These are phyloP conservation scores for Chalciporus chontae DNA, from an alignment of 768 basidiomycete genomes.

Conservation along the genomic window DNA sequence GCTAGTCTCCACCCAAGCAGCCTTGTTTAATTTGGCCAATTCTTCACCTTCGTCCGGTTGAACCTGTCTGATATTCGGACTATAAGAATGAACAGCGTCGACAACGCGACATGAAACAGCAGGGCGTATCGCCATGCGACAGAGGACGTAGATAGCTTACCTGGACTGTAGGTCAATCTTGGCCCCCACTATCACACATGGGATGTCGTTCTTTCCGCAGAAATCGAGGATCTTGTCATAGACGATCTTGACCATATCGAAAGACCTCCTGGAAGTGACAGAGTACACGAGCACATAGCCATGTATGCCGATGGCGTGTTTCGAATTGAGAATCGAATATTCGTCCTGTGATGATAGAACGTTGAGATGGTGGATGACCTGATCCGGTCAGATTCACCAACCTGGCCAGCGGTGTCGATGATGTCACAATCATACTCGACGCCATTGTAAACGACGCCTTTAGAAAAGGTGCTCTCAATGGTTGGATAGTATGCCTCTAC, in stretches of 20 bases:
- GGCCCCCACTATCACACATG: conserved; percentile 92
- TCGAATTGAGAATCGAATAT: conserved; percentile 88
- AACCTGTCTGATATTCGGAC: conserved; percentile 62
- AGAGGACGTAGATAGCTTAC: conserved; percentile 42
- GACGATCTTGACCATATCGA: conserved; percentile 91
- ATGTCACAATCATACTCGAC: conserved; percentile 95
- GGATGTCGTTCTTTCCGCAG: conserved; percentile 77
- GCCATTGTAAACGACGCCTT: conserved; percentile 84
- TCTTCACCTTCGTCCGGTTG: conserved; percentile 68
- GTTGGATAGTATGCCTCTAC: conserved; percentile 94
- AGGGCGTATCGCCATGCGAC: conserved; percentile 7
- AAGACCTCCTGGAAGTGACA: conserved; percentile 82
- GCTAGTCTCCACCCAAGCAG: conserved; percentile 86
- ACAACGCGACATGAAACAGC: conserved; percentile 10
- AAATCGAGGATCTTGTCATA: conserved; percentile 93
- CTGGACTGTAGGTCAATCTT: conserved; percentile 79
- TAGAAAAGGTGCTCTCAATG: conserved; percentile 84
- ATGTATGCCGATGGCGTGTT: conserved; percentile 95
- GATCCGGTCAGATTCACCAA: conserved; percentile 32
- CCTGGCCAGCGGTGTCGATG: conserved; percentile 97
- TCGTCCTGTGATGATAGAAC: conserved; percentile 64
- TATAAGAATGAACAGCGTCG: conserved; percentile 28
- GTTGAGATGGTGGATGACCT: conserved; percentile 3
- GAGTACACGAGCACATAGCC: conserved; percentile 97
- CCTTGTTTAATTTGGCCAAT: conserved; percentile 66